Conservation (phyloP, 768 basidiomycete species). For the Psilocybe tampanensis region DNA sequence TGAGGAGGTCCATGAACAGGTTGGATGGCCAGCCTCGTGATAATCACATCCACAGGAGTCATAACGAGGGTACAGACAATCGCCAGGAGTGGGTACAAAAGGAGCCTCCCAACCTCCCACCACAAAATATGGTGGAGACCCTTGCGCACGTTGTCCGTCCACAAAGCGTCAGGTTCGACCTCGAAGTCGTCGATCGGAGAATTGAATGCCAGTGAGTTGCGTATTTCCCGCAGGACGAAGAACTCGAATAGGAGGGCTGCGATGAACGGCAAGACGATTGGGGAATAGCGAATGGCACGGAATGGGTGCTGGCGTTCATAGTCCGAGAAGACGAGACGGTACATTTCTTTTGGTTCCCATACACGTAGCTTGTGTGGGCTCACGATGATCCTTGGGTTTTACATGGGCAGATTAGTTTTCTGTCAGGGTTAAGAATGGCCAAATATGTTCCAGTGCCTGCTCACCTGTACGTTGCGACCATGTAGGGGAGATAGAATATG, state of each 20-base stretch:
- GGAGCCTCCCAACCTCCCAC: not conserved
- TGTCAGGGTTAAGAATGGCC: not conserved
- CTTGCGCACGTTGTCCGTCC: not conserved
- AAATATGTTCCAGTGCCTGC: not conserved
- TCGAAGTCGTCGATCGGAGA: conserved; percentile 5
- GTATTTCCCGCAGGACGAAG: not conserved
- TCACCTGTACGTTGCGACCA: conserved; percentile 13
- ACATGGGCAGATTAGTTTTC: not conserved
- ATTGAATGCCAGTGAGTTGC: not conserved
- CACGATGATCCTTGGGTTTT: conserved; percentile 7
- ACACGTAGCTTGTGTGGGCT: conserved; percentile 10
- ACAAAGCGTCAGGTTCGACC: not conserved
- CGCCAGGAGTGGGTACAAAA: not conserved
- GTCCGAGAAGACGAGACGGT: conserved; percentile 11
- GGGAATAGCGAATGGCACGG: conserved; percentile 6
- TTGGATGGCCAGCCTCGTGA: conserved; percentile 14
- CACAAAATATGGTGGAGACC: conserved; percentile 7
- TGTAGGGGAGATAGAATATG: conserved; percentile 8
- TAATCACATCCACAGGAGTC: conserved; percentile 14
- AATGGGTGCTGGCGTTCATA: conserved; percentile 12
- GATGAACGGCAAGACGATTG: conserved; percentile 9
- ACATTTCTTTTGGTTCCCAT: conserved; percentile 7
- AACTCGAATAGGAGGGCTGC: conserved; percentile 1
- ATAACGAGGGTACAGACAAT: not conserved
- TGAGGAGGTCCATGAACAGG: conserved; percentile 6